Evolutionary conservation across 1,284 basidiomycete species (phyloP), one percentile per base, ranked within the genome.

Genomic region (Microbotryum violaceum): DNA sequence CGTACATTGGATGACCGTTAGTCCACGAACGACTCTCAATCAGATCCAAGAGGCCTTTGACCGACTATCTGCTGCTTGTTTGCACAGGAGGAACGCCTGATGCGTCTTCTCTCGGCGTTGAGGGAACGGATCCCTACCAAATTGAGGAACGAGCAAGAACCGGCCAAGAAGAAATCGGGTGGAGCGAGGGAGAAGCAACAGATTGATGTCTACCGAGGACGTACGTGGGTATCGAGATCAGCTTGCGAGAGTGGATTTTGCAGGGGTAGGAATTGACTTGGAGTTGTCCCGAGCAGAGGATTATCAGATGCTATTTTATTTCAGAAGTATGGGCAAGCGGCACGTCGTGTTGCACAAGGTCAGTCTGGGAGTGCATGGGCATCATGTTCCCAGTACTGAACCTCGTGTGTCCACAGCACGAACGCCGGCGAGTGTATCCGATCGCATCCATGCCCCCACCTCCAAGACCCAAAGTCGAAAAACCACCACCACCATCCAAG

Each of bases 271-370:
- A n/a, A 42, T 8, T 20, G 50, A 53, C 4, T 27, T n/a, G 47
- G 1, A 16, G 2, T 16, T 8, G 23, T 44, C 6, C 48, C 31
- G 4, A 10, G 59, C 71, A 66, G 66, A 60, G 25, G 71, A 71
- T 58, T 76, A 71, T 50, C 72, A 73, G 27, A 70, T 76, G 60
- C 73, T 75, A 3, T 77, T 74, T 68, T 77, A 75, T 63, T 77
- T 77, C 63, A 70, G 74, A 20, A 65, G 68, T 47, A 69, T 72
- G 54, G 65, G 63, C n/a, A 67, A 73, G 48, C 61, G 72, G 21
- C 77, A 77, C 55, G 74, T 73, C 20, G 76, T 77, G 8, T 60
- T 77, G 25, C 67, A 76, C 62, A 75, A 75, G 64, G 74, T 71
- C 45, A 5, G 65, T 62, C 16, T 25, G 3, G 4, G 9, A n/a